Conservation (phyloP, 306 rosid species). For the Mimosa pudica region DNA sequence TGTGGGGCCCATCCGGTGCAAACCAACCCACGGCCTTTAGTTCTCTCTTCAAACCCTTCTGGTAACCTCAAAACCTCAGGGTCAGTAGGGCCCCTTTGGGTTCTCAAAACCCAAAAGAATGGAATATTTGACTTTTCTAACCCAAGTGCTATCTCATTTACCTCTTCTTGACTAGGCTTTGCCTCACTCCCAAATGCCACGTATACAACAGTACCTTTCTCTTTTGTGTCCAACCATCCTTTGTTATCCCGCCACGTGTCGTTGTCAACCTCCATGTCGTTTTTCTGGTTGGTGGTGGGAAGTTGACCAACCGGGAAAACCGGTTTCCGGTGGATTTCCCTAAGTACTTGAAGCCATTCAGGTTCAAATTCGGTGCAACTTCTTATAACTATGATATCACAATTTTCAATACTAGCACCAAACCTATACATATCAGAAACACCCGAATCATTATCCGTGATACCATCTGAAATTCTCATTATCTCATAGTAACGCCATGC, state of each 20-base stretch:
- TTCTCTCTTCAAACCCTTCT: constrained; percentile 46
- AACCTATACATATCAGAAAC: constrained; percentile 26
- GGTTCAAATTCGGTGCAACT: constrained; percentile 8
- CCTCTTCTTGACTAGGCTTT: constrained; percentile 36
- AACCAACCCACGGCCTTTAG: constrained; percentile 38
- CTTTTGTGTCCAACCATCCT: neutral
- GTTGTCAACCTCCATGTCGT: constrained; percentile 21
- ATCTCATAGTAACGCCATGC: constrained; percentile 34
- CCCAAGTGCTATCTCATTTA: constrained; percentile 45
- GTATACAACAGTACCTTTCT: neutral
- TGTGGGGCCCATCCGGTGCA: constrained; percentile 45
- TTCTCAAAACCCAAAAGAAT: neutral
- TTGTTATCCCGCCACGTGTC: neutral
- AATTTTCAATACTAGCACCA: neutral
- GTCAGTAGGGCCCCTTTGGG: neutral
- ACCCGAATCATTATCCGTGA: neutral
- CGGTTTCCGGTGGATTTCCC: constrained; percentile 8
- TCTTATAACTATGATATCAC: constrained; percentile 4
- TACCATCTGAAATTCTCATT: neutral
- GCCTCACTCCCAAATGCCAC: constrained; percentile 52
- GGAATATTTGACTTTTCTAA: constrained; percentile 27
- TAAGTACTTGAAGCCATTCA: constrained; percentile 29
- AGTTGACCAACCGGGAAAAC: constrained; percentile 21
- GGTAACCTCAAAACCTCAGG: constrained; percentile 28
- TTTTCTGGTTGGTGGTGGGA: neutral